Evolutionary conservation across 768 basidiomycete genomes (phyloP).

Genomic region (Asterophora lycoperdoides): DNA sequence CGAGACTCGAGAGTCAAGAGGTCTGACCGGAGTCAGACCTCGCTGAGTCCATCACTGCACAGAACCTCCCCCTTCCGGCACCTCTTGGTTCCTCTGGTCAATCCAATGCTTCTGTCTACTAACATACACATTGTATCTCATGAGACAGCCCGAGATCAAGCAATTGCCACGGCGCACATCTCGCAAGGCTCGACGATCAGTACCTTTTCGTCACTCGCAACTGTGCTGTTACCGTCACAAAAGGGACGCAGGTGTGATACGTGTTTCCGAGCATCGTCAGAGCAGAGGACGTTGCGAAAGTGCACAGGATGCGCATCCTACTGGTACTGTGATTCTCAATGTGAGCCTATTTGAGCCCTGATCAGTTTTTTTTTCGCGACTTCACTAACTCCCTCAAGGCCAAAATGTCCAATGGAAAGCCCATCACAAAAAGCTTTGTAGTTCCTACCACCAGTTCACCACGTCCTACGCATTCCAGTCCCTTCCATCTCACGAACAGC

Average conservation of each 20-base stretch:
- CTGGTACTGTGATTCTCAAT: slow-evolving; percentile 68
- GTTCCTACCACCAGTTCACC: slow-evolving; percentile 41
- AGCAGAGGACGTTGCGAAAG: slow-evolving; percentile 36
- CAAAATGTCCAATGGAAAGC: slow-evolving; percentile 64
- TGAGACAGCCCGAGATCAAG: slow-evolving; percentile 46
- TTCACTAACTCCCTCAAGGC: slow-evolving; percentile 37
- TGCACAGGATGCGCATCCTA: slow-evolving; percentile 67
- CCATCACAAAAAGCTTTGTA: slow-evolving; percentile 71
- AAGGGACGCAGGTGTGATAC: slow-evolving; percentile 66
- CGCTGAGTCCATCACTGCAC: too few relatives aligned
- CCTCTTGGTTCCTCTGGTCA: not conserved
- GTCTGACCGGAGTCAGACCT: too few relatives aligned
- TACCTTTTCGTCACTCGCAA: slow-evolving; percentile 39
- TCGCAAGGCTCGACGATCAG: slow-evolving; percentile 48
- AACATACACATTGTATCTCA: slow-evolving; percentile 38
- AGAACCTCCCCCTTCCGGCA: too few relatives aligned
- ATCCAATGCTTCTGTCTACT: not conserved
- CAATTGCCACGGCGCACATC: slow-evolving; percentile 37
- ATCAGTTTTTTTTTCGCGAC: not conserved
- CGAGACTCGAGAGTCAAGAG: too few relatives aligned
- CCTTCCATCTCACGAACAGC: slow-evolving; percentile 48
- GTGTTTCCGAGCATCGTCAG: slow-evolving; percentile 42
- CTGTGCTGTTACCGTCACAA: slow-evolving; percentile 47
- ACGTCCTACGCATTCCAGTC: slow-evolving; percentile 43
- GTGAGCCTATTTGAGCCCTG: slow-evolving; percentile 56